phyloP scores from a whole-genome alignment of 2,329 filamentous ascomycete genomes.

The Hysterium pulicare region DNA sequence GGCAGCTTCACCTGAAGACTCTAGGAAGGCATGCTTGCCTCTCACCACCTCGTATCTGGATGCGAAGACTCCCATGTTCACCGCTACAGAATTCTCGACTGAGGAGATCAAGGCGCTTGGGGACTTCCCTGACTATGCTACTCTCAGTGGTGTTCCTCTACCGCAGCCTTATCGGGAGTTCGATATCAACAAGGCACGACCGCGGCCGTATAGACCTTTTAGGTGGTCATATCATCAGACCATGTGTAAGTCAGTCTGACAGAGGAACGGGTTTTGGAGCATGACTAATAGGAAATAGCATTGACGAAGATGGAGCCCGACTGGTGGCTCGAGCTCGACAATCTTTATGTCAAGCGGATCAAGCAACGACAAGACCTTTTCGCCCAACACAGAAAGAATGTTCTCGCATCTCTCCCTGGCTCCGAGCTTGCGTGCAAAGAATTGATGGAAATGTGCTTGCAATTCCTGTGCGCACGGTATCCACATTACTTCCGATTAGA shows the following conservation, averaged over 20 bases:
- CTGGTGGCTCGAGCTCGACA: conserved; percentile 88
- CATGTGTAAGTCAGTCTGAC: conserved; percentile 64
- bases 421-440: conserved; percentile 79
- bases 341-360: conserved; percentile 65
- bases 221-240: conserved; percentile 86
- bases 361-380: conserved; percentile 65
- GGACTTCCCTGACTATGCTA: conserved; percentile 75
- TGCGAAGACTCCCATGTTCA: conserved; percentile 43
- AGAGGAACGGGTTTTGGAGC: not conserved
- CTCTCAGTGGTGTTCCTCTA: conserved; percentile 69
- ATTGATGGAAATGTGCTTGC: conserved; percentile 80
- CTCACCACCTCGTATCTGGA: conserved; percentile 24
- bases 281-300: conserved; percentile 46
- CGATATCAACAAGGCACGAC: conserved; percentile 62
- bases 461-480: conserved; percentile 76
- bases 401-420: conserved; percentile 68
- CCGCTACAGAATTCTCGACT: conserved; percentile 67
- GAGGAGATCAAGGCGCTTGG: conserved; percentile 68
- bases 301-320: conserved; percentile 74
- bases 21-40: conserved; percentile 23
- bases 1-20: conserved; percentile 17
- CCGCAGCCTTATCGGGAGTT: conserved; percentile 64
- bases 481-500: conserved; percentile 68
- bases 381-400: conserved; percentile 57
- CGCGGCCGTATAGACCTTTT: conserved; percentile 77